phyloP scores from a whole-genome alignment of 495 filamentous ascomycete species.

The Xylaria cubensis region DNA sequence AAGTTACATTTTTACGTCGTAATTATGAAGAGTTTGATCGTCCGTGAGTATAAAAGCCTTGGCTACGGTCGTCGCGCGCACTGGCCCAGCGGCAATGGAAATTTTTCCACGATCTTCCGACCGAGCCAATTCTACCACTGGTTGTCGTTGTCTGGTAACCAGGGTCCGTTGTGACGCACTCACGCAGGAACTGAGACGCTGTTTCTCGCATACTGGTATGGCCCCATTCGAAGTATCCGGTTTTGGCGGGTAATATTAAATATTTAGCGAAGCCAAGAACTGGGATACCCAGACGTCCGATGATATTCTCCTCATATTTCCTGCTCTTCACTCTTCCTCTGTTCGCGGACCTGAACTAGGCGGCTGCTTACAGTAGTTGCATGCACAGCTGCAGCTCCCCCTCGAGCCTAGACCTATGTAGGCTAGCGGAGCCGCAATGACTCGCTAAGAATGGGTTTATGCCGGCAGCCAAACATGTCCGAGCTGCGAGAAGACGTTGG shows the following conservation, averaged over 20 bases:
- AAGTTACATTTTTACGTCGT: neutral
- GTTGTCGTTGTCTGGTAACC: neutral
- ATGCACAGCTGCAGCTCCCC: conserved; percentile 5
- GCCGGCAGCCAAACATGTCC: conserved; percentile 16
- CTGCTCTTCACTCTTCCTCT: neutral
- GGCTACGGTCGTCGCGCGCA: neutral
- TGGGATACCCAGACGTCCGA: conserved; percentile 8
- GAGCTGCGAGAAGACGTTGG: conserved; percentile 1
- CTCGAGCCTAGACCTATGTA: conserved; percentile 18
- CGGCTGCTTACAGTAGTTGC: neutral
- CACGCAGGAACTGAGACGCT: conserved; percentile 16
- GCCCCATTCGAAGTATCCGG: neutral
- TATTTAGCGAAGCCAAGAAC: conserved; percentile 22
- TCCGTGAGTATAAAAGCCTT: neutral
- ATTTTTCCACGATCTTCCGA: neutral
- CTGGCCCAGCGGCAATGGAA: neutral
- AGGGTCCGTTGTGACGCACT: conserved; percentile 3
- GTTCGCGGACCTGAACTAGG: neutral
- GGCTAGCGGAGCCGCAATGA: conserved; percentile 27
- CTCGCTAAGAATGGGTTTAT: neutral
- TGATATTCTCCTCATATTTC: neutral
- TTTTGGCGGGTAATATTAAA: neutral
- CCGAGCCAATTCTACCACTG: neutral
- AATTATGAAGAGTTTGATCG: conserved; percentile 11
- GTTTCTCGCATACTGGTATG: conserved; percentile 13